Evolutionary conservation across 345 rosid genomes (phyloP).

Genomic region (Ceriops tagal): DNA sequence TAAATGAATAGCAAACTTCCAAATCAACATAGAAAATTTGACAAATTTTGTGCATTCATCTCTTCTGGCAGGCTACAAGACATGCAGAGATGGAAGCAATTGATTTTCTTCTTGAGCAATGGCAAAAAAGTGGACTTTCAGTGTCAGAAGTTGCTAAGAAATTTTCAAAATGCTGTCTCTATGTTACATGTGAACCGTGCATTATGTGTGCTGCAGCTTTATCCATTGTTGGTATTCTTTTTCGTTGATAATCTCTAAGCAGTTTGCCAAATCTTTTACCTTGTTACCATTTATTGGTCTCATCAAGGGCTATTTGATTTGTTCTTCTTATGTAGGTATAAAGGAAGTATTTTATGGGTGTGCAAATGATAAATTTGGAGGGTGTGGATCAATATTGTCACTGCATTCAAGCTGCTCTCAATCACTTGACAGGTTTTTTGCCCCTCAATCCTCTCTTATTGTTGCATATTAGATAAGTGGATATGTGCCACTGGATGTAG

Average conservation of each 20-base stretch:
- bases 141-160: conserved; percentile 52
- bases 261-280: background rate
- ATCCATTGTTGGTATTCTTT: conserved; percentile 57
- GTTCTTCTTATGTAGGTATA: conserved; percentile 33
- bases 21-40: background rate
- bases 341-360: conserved; percentile 74
- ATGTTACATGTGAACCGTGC: conserved; percentile 90
- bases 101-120: conserved; percentile 60
- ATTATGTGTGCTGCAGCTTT: conserved; percentile 92
- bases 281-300: background rate
- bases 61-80: conserved; percentile 56
- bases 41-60: background rate
- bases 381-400: conserved; percentile 73
- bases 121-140: conserved; percentile 58
- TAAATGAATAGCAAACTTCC: too few relatives aligned
- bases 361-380: conserved; percentile 83
- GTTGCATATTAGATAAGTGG: too few relatives aligned
- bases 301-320: background rate
- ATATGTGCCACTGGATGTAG: background rate
- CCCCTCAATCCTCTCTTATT: too few relatives aligned
- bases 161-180: conserved; percentile 57
- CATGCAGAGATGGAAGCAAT: conserved; percentile 97
- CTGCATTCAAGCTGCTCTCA: conserved; percentile 46
- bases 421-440: conserved; percentile 21
- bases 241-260: background rate